Percentiles rank a stretch among this genome's conserved stretches.
phyloP scores from a whole-genome alignment of 257 asterid genomes.

The Orobanche coerulescens region DNA sequence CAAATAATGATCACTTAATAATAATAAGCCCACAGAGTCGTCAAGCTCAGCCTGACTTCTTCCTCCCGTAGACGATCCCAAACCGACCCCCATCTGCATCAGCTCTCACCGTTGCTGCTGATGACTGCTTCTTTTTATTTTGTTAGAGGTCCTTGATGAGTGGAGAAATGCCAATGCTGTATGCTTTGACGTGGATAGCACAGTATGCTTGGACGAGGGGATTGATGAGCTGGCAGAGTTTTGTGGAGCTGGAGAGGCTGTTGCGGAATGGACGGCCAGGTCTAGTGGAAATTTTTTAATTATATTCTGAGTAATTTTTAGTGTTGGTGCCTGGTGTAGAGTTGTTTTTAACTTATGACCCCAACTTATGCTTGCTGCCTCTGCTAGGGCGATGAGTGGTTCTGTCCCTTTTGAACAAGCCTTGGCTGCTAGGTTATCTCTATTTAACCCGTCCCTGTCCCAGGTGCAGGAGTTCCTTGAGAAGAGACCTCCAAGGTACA shows the following conservation, averaged over 20 bases:
- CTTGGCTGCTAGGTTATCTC: constrained; percentile 76
- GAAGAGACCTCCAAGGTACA: constrained; percentile 78
- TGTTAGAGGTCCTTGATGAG: constrained; percentile 59
- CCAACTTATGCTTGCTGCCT: constrained; percentile 14
- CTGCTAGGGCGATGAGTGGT: constrained; percentile 86
- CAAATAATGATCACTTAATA: too few relatives aligned
- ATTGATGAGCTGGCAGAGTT: constrained; percentile 95
- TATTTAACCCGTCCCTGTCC: constrained; percentile 69
- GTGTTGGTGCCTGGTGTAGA: neutral
- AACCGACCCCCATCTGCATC: too few relatives aligned
- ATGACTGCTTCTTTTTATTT: constrained; percentile 24
- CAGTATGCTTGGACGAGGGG: constrained; percentile 94
- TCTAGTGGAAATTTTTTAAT: constrained; percentile 11
- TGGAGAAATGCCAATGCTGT: constrained; percentile 70
- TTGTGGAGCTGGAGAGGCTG: constrained; percentile 97
- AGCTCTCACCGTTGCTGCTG: constrained; percentile 15
- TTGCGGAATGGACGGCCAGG: constrained; percentile 96
- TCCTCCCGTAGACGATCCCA: too few relatives aligned
- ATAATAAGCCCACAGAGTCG: too few relatives aligned
- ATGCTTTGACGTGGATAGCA: constrained; percentile 97
- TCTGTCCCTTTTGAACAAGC: constrained; percentile 96
- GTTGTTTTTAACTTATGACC: neutral
- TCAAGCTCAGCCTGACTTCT: too few relatives aligned
- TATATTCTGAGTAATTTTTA: neutral
- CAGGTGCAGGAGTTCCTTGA: constrained; percentile 70